Conservation (phyloP, 805 yeast genomes). For the Yamadazyma takamatsuzukensis region DNA sequence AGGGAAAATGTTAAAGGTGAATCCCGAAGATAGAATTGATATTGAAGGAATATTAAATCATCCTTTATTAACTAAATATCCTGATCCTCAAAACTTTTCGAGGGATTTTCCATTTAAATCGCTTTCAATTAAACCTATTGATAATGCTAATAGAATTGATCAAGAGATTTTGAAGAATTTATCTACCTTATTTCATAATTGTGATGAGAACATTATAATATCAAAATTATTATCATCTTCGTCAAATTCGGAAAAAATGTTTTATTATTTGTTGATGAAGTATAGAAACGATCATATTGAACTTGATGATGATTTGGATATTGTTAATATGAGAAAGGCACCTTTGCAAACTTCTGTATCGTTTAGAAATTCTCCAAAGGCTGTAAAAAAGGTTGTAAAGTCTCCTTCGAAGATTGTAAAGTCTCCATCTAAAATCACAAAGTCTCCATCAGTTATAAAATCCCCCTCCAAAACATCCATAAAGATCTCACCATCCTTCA, state of each 20-base stretch:
- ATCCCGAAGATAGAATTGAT: conserved; percentile 76
- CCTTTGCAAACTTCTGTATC: background rate
- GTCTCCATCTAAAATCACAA: conserved; percentile 26
- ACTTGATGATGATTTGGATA: conserved; percentile 17
- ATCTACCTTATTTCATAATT: conserved; percentile 80
- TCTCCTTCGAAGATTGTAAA: conserved; percentile 25
- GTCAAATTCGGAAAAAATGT: conserved; percentile 69
- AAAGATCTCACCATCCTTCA: conserved; percentile 17
- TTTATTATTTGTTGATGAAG: conserved; percentile 69
- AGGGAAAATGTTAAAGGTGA: conserved; percentile 72
- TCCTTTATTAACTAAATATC: conserved; percentile 77
- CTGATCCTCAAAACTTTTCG: conserved; percentile 22
- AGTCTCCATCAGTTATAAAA: conserved; percentile 4
- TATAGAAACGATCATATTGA: conserved; percentile 68
- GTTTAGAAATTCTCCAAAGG: background rate
- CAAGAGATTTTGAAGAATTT: conserved; percentile 70
- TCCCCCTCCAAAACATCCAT: background rate
- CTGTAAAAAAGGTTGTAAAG: background rate
- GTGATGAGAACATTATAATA: conserved; percentile 50
- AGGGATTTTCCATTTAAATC: conserved; percentile 14
- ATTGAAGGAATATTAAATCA: conserved; percentile 75
- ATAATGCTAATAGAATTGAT: conserved; percentile 53
- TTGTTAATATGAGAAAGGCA: conserved; percentile 16
- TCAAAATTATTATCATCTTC: conserved; percentile 50
- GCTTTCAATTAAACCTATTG: conserved; percentile 31